Evolutionary conservation across 768 basidiomycete genomes (phyloP).

Genomic region (Leccinum boreale): DNA sequence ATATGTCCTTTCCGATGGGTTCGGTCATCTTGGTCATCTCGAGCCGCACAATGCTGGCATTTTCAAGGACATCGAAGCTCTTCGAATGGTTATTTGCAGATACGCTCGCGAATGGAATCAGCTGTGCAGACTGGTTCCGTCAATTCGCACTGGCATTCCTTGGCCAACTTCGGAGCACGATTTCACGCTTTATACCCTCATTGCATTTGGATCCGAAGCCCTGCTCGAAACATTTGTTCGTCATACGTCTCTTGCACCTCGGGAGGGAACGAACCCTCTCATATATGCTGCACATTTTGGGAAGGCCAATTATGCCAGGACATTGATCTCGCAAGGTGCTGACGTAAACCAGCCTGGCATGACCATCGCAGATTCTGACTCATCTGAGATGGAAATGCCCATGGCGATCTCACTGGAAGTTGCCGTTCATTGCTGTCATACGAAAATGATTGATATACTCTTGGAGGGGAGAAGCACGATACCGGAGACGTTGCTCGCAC

Average conservation of each 20-base stretch:
- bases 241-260: not conserved
- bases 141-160: not conserved
- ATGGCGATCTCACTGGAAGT: not conserved
- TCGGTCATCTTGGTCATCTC: constrained; percentile 7
- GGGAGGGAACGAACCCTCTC: constrained; percentile 1
- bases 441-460: not conserved
- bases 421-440: not conserved
- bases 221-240: not conserved
- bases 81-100: not conserved
- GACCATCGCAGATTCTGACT: not conserved
- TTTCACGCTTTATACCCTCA: constrained; percentile 3
- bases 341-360: not conserved
- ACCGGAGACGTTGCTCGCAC: not conserved
- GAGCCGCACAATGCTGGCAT: not conserved
- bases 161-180: constrained; percentile 8
- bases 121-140: not conserved
- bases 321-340: not conserved
- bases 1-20: constrained; percentile 13
- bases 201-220: constrained; percentile 1
- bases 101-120: not conserved
- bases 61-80: not conserved
- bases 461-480: not conserved
- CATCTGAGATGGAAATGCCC: not conserved
- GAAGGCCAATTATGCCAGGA: not conserved
- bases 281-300: constrained; percentile 2